These are phyloP conservation scores for Yamadazyma insecticola DNA, from an alignment of 805 yeast genomes.

Conservation along the genomic window DNA sequence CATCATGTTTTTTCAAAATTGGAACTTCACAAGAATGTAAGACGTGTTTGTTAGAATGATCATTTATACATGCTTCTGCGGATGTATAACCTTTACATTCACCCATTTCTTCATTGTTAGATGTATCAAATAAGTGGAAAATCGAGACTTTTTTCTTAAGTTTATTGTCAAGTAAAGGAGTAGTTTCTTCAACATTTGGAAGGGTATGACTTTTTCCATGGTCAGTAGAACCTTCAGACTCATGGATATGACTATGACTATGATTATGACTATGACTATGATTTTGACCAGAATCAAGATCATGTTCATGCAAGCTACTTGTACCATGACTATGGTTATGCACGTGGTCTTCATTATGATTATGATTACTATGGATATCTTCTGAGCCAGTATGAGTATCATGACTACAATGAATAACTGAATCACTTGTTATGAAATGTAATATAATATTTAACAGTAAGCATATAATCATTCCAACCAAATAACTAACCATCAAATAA, in stretches of 20 bases:
- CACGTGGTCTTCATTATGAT: constrained; percentile 4
- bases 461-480: constrained; percentile 61
- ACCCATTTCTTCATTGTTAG: constrained; percentile 21
- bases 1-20: constrained; percentile 2
- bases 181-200: constrained; percentile 5
- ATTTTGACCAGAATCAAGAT: too few relatives aligned
- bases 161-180: constrained; percentile 1
- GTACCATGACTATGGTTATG: constrained; percentile 15
- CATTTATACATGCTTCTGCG: constrained; percentile 30
- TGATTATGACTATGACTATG: constrained; percentile 12
- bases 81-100: constrained; percentile 47
- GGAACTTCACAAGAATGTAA: constrained; percentile 40
- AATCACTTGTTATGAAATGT: constrained; percentile 73
- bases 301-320: too few relatives aligned
- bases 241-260: constrained; percentile 1
- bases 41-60: constrained; percentile 1
- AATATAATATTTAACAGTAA: constrained; percentile 56
- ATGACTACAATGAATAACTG: constrained; percentile 84
- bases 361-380: constrained; percentile 4
- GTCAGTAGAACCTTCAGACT: background rate
- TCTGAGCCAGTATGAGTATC: constrained; percentile 18
- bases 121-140: constrained; percentile 4
- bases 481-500: constrained; percentile 42
- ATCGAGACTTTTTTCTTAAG: constrained; percentile 5
- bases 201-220: background rate